phyloP scores from a whole-genome alignment of 2,329 filamentous ascomycete genomes.

The Colletotrichum chrysophilum region DNA sequence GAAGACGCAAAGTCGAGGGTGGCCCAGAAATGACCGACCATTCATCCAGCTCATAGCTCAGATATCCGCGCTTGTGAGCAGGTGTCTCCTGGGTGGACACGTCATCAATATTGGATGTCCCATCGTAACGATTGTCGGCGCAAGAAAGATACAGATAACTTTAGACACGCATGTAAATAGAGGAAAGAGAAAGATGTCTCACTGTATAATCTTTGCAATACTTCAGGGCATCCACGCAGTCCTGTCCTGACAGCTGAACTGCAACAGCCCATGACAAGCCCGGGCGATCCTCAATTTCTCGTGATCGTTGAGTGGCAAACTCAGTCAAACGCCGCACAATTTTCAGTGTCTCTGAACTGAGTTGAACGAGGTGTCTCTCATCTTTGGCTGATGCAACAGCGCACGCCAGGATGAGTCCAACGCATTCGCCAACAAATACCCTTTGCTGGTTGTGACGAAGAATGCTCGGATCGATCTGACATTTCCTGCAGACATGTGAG shows the following conservation, averaged over 20 bases:
- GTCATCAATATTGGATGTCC: neutral
- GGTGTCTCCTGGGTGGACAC: neutral
- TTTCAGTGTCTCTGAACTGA: neutral
- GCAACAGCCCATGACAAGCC: neutral
- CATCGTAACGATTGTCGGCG: neutral
- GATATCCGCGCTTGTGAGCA: neutral
- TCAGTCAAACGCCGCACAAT: neutral
- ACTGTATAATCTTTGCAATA: neutral
- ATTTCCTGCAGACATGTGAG: neutral
- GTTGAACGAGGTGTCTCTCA: neutral
- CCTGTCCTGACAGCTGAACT: neutral
- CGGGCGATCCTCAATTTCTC: neutral
- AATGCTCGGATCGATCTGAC: neutral
- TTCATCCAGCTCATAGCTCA: neutral
- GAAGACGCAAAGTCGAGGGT: neutral
- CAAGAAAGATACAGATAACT: neutral
- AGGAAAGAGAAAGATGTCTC: neutral
- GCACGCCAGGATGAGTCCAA: neutral
- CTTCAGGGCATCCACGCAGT: neutral
- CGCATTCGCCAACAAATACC: neutral
- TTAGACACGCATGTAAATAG: rapidly evolving
- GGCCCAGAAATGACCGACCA: neutral
- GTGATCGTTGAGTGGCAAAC: neutral
- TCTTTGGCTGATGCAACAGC: neutral
- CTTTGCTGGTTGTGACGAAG: neutral